Base-by-base conservation (phyloP, 805 yeast genomes). In the Osmozyma mogii region DNA sequence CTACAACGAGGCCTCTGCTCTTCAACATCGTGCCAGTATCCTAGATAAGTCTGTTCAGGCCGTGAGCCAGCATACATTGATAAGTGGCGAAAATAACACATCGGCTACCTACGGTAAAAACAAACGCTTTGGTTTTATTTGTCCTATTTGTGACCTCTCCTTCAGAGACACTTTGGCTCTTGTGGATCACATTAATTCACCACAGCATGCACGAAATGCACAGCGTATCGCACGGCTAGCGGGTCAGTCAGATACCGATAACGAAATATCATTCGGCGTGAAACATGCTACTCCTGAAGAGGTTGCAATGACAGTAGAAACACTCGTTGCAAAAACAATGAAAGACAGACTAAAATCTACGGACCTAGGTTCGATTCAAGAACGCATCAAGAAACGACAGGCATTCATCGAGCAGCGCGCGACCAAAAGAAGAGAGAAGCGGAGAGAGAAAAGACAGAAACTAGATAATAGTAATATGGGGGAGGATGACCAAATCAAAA, bases 91-190 rank as follows among this genome's bases (percentile, higher is more conserved):
- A 22, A 31, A 37, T 26, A 11, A 18, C 20, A 14, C 33, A 2
- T 32, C 44, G 7, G 12, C 46, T 5, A 29, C 45, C 1, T 48
- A 11, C 41, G 64, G 48, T 30, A 54, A 42, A 25, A 59, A 37
- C 74, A 85, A 31, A 68, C 73, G 82, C 15, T 83, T 84, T 36
- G 96, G 96, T 14, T 89, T 89, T 54, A 71, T 71, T 43, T 92
- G 98, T 55, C 82, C 79, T 8, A 52, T 72, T 2, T 92, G 98
- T 54, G 73, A 79, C 38, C 52, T 84, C 34, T 78, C 89, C 2
- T 89, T 74, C 56, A 77, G 85, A 47, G 96, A 92, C 50, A 80
- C 82, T 33, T 57, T 85, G 41, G 81, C 85, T 37, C 75, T 77
- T 49, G 66, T 84, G 3, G 94, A 88, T 48, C 97, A 92, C 57